Conservation (phyloP, 2,329 filamentous ascomycete genomes). For the Pestalotiopsis sp. region DNA sequence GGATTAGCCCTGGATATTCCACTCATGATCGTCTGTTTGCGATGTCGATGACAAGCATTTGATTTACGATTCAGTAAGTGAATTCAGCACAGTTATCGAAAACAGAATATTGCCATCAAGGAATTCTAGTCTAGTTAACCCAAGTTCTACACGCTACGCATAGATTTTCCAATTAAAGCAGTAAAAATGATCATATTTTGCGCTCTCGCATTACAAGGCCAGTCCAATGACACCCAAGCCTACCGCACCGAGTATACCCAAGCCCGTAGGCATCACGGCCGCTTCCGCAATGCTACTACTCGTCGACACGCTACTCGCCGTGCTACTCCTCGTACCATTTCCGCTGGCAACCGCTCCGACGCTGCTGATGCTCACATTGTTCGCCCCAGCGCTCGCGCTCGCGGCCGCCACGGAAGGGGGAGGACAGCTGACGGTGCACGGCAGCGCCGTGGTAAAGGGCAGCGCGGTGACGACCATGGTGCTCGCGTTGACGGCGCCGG, state of each 20-base stretch:
- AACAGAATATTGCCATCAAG: not conserved
- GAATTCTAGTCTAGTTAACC: not conserved
- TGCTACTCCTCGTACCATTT: not conserved
- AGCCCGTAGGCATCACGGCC: not conserved
- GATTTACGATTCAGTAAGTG: too few relatives aligned
- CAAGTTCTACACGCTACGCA: not conserved
- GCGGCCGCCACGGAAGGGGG: constrained; percentile 18
- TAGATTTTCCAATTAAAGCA: not conserved
- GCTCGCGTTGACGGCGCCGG: constrained; percentile 19
- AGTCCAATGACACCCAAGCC: not conserved
- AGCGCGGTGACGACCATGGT: constrained; percentile 22
- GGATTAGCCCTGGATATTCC: too few relatives aligned
- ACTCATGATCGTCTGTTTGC: too few relatives aligned
- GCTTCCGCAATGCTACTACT: not conserved
- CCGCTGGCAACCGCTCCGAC: not conserved
- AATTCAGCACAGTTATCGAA: too few relatives aligned
- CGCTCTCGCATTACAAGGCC: not conserved
- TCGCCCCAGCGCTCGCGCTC: constrained; percentile 8
- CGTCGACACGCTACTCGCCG: not conserved
- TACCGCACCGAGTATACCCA: not conserved
- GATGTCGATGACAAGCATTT: too few relatives aligned
- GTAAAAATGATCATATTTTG: not conserved
- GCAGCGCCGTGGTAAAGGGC: constrained; percentile 44
- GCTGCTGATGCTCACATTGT: not conserved
- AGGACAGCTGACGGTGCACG: constrained; percentile 43